Percentiles rank a stretch among this genome's conserved stretches.
Conservation (phyloP, 2,329 filamentous ascomycete species). For the Pyrenochaeta sp. region DNA sequence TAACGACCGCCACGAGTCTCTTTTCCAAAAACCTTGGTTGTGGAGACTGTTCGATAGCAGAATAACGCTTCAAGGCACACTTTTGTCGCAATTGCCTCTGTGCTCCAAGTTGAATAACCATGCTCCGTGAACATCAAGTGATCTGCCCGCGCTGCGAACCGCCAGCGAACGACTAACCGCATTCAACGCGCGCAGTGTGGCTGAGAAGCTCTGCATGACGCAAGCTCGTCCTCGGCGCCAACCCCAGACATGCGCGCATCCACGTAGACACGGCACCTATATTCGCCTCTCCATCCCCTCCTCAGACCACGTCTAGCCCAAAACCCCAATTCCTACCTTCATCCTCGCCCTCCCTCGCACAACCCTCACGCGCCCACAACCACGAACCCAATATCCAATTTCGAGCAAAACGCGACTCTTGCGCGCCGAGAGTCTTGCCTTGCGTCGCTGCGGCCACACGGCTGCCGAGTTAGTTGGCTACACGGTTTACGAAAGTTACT, state of each 20-base stretch:
- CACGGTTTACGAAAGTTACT: too few relatives aligned
- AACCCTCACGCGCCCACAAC: too few relatives aligned
- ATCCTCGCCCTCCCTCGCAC: too few relatives aligned
- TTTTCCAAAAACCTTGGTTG: slow-evolving; percentile 26
- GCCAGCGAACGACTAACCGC: slow-evolving; percentile 1
- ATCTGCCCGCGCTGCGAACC: not conserved
- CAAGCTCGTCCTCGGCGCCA: slow-evolving; percentile 31
- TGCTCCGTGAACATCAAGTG: slow-evolving; percentile 2
- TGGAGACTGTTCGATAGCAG: slow-evolving; percentile 16
- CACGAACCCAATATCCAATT: too few relatives aligned
- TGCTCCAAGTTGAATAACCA: not conserved
- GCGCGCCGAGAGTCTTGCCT: too few relatives aligned
- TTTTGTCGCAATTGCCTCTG: not conserved
- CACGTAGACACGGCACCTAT: slow-evolving; percentile 8
- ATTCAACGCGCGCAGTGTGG: slow-evolving; percentile 31
- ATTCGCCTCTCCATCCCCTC: too few relatives aligned
- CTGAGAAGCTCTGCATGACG: slow-evolving; percentile 29
- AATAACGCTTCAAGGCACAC: slow-evolving; percentile 14
- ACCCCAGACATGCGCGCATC: slow-evolving; percentile 1
- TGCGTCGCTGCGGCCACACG: too few relatives aligned
- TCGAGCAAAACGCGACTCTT: too few relatives aligned
- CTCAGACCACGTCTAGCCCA: too few relatives aligned
- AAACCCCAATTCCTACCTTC: too few relatives aligned
- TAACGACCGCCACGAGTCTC: slow-evolving; percentile 33
- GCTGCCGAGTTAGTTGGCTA: too few relatives aligned